A percentile compares a stretch with the other conserved stretches of the same genome.
Conservation (phyloP, 2,329 filamentous ascomycete species). For the Pseudogymnoascus sp. region DNA sequence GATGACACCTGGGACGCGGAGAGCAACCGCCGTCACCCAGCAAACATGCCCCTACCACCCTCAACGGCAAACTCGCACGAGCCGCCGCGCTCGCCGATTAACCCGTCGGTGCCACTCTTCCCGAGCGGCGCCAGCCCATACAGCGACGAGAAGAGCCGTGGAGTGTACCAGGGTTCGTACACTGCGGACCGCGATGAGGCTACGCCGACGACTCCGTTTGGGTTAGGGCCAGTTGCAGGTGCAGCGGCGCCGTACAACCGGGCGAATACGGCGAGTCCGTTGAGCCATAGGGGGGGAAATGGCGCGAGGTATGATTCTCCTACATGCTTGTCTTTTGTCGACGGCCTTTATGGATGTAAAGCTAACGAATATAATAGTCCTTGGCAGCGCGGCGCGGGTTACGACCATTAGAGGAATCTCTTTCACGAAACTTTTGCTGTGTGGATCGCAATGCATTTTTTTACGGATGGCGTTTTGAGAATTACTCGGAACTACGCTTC, state of each 20-base stretch:
- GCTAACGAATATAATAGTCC: conserved; percentile 34
- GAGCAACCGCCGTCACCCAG: conserved; percentile 39
- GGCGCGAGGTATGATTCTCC: conserved; percentile 36
- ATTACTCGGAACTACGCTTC: not conserved
- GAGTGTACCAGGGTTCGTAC: conserved; percentile 18
- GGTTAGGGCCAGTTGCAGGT: not conserved
- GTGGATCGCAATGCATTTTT: not conserved
- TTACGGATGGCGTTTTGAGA: not conserved
- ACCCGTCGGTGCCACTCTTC: conserved; percentile 45
- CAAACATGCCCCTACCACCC: conserved; percentile 29
- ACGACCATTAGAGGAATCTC: conserved; percentile 36
- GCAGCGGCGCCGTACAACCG: conserved; percentile 18
- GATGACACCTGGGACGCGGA: conserved; percentile 61
- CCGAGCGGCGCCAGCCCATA: conserved; percentile 30
- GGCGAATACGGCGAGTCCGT: conserved; percentile 30
- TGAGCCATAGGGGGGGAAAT: conserved; percentile 33
- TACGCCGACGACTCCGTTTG: conserved; percentile 15
- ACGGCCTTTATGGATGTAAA: conserved; percentile 3
- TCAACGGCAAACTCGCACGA: conserved; percentile 26
- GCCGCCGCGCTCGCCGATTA: conserved; percentile 38
- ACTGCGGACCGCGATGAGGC: conserved; percentile 18
- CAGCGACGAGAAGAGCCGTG: conserved; percentile 22
- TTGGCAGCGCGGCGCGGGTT: conserved; percentile 50
- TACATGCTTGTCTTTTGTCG: not conserved
- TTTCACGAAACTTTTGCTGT: not conserved